Evolutionary conservation across 495 filamentous ascomycete genomes (phyloP), one percentile per base, ranked within the genome.

Genomic region (Paragyromitra xinjiangensis): DNA sequence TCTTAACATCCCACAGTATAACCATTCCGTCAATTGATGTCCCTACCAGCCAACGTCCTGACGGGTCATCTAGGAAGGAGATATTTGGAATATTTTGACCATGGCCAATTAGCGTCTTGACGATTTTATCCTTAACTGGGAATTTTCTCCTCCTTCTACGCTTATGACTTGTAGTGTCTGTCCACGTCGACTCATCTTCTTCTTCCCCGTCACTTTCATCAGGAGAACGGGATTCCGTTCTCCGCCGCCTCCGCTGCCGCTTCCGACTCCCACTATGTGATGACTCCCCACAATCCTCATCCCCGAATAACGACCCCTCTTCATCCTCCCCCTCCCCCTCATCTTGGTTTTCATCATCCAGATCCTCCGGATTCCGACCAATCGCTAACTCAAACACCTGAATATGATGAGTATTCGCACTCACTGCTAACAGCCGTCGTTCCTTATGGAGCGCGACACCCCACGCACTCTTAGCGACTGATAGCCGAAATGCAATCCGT

Each of bases 401-500:
- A 5, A 83, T 83, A 3, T 11, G n/a, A 40, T 76, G 83, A 3
- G 79, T 87, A 80, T 99, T 98, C 0, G 92, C 89, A 67, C 91
- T 90, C 19, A 95, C 91, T 0, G 94, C 95, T 66, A 99, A 88
- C 48, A 97, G 83, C 2, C 94, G 87, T 12, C 91, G 90, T 73
- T 90, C 86, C 75, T 91, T 89, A 79, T 98, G 95, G 14, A 95
- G 88, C 6, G 95, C 92, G 45, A 99, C 81, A 0, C 95, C 95
- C 95, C 95, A 99, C 3, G 93, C 95, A 72, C 92, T 94, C 34
- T 81, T 84, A 1, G 87, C 88, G 22, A 98, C 93, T 83, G 91
- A 92, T 66, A 64, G n/a, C 48, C 74, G 69, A 29, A 83, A 78
- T 44, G 78, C 81, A 16, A 82, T 69, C n/a, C 71, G 69, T 7